Base-by-base conservation (phyloP, 208 protist genomes). In the Vickermania ingenoplastis region DNA sequence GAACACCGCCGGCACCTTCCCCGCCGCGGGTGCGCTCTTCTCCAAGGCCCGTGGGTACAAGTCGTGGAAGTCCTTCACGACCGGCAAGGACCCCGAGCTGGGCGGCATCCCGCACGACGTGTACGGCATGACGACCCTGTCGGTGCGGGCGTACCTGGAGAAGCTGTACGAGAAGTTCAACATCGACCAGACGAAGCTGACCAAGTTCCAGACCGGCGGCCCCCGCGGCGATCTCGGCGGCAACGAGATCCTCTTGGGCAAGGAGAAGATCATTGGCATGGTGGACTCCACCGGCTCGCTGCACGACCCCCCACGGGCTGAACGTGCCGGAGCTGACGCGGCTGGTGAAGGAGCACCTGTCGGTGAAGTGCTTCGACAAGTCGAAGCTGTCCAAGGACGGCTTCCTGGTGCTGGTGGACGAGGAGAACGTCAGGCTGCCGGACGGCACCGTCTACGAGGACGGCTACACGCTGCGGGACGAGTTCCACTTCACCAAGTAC, bases 61-160 rank as follows among this genome's bases (percentile, higher is more conserved):
- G 4, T 86, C 83, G 49, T 98, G 97, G 95, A 97, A 97, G 72
- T 92, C 90, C 54, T 97, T 98, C 66, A 98, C 95, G 49, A 98
- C 97, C 27, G 97, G 96, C 61, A 98, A 98, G 74, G 77, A 91
- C 53, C 57, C 86, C 29, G 75, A 69, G 3, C 61, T 93, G 23
- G 95, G 94, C 65, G 96, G 96, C 66, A 98, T 98, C 69, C 95
- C 95, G 26, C 95, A 98, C 65, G 94, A 97, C 71, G 73, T 75
- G 59, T 97, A 96, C 73, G 94, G 89, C 65, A 98, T 98, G 95
- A 98, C 97, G 7, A 98, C 96, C 36, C 79, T 81, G 53, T 94
- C 79, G 25, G 92, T 98, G 22, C 94, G 95, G 63, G 81, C 95
- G 71, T 97, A 97, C 77, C 86, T 97, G 2, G 60, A 89, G 14